These are phyloP conservation scores for Boletus sp. DNA, from an alignment of 768 basidiomycete species.

Conservation along the genomic window DNA sequence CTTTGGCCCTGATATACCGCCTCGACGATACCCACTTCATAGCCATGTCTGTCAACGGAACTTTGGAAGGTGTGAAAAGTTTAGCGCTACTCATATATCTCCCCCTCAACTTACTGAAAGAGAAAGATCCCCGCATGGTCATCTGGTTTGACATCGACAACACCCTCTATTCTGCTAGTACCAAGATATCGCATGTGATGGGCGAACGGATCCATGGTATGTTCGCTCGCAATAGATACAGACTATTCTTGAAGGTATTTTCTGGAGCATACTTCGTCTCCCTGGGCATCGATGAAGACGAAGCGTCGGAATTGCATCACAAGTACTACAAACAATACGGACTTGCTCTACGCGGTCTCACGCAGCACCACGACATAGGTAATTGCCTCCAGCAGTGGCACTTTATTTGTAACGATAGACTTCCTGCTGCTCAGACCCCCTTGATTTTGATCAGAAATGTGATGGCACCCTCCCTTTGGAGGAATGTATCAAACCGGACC, in stretches of 20 bases:
- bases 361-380: conserved; percentile 75
- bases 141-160: conserved; percentile 89
- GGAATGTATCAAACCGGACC: conserved; percentile 66
- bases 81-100: neutral
- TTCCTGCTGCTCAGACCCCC: conserved; percentile 51
- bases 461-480: conserved; percentile 83
- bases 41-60: conserved; percentile 21
- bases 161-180: conserved; percentile 76
- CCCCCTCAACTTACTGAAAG: conserved; percentile 25
- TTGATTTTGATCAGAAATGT: conserved; percentile 82
- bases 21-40: conserved; percentile 23
- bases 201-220: conserved; percentile 72
- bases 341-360: conserved; percentile 75
- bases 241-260: neutral
- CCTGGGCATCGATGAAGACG: conserved; percentile 63
- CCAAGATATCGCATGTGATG: conserved; percentile 77
- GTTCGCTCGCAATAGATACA: conserved; percentile 3
- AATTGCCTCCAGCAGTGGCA: neutral
- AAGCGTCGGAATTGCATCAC: conserved; percentile 65
- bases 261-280: conserved; percentile 66
- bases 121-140: conserved; percentile 57
- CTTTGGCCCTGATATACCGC: conserved; percentile 3
- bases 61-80: conserved; percentile 23
- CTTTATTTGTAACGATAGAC: neutral
- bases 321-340: conserved; percentile 80